Evolutionary conservation across 768 basidiomycete genomes (phyloP).

Genomic region (Tremella yokohamensis): DNA sequence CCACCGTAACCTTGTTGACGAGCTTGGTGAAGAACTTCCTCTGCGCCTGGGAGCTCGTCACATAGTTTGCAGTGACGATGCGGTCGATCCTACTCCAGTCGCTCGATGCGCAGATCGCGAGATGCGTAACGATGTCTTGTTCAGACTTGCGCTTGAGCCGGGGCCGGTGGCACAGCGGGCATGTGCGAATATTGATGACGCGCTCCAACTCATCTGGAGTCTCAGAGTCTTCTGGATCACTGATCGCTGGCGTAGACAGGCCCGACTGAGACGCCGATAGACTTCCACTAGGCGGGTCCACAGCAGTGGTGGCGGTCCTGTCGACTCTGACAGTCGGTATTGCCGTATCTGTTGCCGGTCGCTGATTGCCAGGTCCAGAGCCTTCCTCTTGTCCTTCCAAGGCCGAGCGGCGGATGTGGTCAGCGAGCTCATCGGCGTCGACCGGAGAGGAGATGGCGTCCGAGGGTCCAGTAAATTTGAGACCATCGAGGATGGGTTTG

Average conservation of each 20-base stretch:
- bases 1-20: conserved; percentile 76
- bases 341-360: conserved; percentile 12
- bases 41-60: conserved; percentile 90
- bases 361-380: conserved; percentile 27
- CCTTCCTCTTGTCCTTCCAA: conserved; percentile 15
- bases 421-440: conserved; percentile 53
- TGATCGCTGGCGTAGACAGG: conserved; percentile 29
- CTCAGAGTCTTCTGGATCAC: conserved; percentile 37
- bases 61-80: conserved; percentile 90
- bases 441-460: conserved; percentile 59
- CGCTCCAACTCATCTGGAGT: conserved; percentile 57
- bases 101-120: conserved; percentile 90
- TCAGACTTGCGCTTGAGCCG: conserved; percentile 81
- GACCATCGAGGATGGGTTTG: conserved; percentile 37
- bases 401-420: conserved; percentile 50
- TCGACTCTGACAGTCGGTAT: conserved; percentile 33
- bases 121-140: conserved; percentile 89
- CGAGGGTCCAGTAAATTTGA: conserved; percentile 36
- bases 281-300: background rate
- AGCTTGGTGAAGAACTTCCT: conserved; percentile 95
- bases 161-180: conserved; percentile 87
- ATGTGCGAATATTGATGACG: conserved; percentile 91
- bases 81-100: conserved; percentile 87
- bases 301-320: conserved; percentile 20
- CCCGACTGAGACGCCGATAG: conserved; percentile 18